Base-by-base conservation (phyloP, 305 asterid species). In the Fraxinus xanthoxyloides region DNA sequence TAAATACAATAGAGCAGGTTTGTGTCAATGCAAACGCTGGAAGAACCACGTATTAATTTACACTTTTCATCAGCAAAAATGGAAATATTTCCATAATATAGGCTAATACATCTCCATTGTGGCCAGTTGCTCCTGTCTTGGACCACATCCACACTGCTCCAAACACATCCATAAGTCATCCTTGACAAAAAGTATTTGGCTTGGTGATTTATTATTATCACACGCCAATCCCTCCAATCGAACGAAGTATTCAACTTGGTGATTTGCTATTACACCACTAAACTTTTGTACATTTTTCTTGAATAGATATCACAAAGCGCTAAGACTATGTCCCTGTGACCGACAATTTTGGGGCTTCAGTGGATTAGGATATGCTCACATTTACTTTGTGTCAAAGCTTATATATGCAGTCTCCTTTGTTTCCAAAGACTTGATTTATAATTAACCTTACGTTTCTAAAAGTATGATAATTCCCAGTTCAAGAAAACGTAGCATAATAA, bases 381-480 rank as follows among this genome's bases (percentile, higher is more conserved):
- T 15, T 26, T 67, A 67, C 36, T 24, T 46, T 23, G 15, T 19
- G 23, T 19, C 72, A 78, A 65, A 56, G 13, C 56, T 73, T 17
- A 75, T 35, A 40, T 36, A 77, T 34, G 56, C 59, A 10, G 72
- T 51, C 69, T 72, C 26, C 26, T 4, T 67, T 67, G 35, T 28
- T 28, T 13, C 38, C 74, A 67, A 67, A 28, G 19, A 15, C 74
- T 54, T 46, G 59, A 69, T 70, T 30, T 76, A 35, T 32, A 72
- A 48, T 46, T 15, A 28, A 30, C 15, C 72, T 63, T 30, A 12
- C 19, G 7, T 26, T 43, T 75, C 69, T 28, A 76, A 46, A 36
- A 82, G 23, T 28, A 69, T 15, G 51, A 84, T 54, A 79, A 80
- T 54, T 40, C 38, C 77, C 69, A 76, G 28, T 17, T 51, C 76